These are phyloP conservation scores for Breynia disticha DNA, from an alignment of 441 rosid genomes.

Conservation along the genomic window DNA sequence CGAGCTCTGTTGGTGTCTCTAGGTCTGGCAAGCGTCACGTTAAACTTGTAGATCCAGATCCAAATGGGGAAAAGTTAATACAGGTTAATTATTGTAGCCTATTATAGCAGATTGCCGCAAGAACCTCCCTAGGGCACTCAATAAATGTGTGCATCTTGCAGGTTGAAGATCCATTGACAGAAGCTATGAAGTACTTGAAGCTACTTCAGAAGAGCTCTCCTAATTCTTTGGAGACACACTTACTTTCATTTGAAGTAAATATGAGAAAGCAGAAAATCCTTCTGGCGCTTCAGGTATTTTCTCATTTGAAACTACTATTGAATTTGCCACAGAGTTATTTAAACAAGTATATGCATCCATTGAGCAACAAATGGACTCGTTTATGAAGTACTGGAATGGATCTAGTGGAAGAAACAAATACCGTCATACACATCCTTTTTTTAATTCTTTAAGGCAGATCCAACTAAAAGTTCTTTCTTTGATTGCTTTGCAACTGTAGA, in stretches of 20 bases:
- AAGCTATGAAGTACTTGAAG: conserved; percentile 92
- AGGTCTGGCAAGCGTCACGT: conserved; percentile 84
- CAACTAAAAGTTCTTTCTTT: not conserved
- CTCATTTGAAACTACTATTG: not conserved
- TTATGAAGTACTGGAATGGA: too few species aligned
- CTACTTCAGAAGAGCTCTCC: conserved; percentile 91
- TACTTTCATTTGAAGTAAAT: conserved; percentile 92
- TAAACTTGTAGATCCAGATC: conserved; percentile 96
- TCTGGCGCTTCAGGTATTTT: conserved; percentile 85
- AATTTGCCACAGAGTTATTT: too few species aligned
- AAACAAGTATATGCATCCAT: too few species aligned
- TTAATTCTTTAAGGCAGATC: too few species aligned
- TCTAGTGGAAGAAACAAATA: too few species aligned
- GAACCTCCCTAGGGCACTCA: not conserved
- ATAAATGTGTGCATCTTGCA: conserved; percentile 12
- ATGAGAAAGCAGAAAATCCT: conserved; percentile 89
- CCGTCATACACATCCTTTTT: too few species aligned
- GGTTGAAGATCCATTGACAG: conserved; percentile 89
- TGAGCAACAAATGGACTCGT: too few species aligned
- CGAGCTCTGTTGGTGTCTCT: conserved; percentile 56
- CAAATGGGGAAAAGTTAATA: conserved; percentile 82
- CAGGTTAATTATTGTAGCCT: conserved; percentile 45
- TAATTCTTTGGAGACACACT: conserved; percentile 80
- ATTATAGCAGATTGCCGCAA: too few species aligned
- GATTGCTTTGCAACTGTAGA: not conserved